phyloP scores from a whole-genome alignment of 805 yeast species.

The Candida nitratophila region DNA sequence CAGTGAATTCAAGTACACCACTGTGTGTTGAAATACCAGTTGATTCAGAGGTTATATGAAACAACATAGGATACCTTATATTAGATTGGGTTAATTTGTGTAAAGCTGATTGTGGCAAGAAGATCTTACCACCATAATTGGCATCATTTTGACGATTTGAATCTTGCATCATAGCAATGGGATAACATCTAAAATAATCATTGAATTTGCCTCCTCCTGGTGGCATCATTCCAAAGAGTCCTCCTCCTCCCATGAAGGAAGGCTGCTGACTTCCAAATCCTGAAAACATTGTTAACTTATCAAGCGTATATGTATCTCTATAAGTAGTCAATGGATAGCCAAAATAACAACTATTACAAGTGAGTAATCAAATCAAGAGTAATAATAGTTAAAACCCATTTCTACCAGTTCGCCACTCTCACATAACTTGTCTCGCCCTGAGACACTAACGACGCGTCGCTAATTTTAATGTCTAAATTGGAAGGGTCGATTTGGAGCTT shows the following conservation, averaged over 20 bases:
- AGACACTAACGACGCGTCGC: too few species aligned
- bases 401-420: too few species aligned
- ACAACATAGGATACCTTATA: slow-evolving; percentile 94
- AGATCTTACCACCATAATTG: slow-evolving; percentile 93
- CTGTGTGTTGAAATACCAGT: slow-evolving; percentile 61
- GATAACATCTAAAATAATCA: slow-evolving; percentile 88
- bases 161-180: slow-evolving; percentile 86
- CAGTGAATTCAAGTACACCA: slow-evolving; percentile 93
- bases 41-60: slow-evolving; percentile 65
- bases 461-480: too few species aligned
- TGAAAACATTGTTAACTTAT: neutral
- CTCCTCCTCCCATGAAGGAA: slow-evolving; percentile 4
- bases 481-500: too few species aligned
- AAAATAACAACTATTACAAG: too few species aligned
- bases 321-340: too few species aligned
- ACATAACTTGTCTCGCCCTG: too few species aligned
- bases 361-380: too few species aligned
- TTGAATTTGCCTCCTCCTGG: slow-evolving; percentile 43
- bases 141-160: slow-evolving; percentile 63
- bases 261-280: slow-evolving; percentile 9
- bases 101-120: slow-evolving; percentile 88
- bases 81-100: slow-evolving; percentile 84
- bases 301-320: too few species aligned
- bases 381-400: too few species aligned
- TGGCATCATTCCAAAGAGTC: neutral